Conservation (phyloP, 495 filamentous ascomycete genomes). For the Articulospora tetracladia region DNA sequence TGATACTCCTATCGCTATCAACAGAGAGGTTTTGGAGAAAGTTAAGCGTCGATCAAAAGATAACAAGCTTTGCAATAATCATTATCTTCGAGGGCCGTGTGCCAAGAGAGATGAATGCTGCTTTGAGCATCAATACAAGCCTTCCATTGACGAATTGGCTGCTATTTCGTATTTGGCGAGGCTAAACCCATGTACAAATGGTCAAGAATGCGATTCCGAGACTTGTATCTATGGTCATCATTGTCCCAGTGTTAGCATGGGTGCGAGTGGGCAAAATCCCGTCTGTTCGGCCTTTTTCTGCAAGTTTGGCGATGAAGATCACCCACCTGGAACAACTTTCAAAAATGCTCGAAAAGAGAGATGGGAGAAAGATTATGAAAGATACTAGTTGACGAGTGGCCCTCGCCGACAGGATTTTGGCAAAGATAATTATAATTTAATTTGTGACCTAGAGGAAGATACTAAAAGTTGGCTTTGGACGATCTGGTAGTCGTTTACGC, state of each 20-base stretch:
- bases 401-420: not conserved
- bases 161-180: conserved; percentile 68
- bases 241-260: conserved; percentile 11
- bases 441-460: too few species aligned
- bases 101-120: conserved; percentile 66
- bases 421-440: too few species aligned
- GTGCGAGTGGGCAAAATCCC: conserved; percentile 28
- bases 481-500: too few species aligned
- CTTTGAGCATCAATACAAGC: conserved; percentile 71
- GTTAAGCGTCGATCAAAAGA: conserved; percentile 70
- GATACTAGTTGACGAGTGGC: conserved; percentile 7
- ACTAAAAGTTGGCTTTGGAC: too few species aligned
- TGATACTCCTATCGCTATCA: conserved; percentile 42
- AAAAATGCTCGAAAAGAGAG: conserved; percentile 30
- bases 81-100: conserved; percentile 74
- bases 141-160: conserved; percentile 60
- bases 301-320: conserved; percentile 41
- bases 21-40: conserved; percentile 63
- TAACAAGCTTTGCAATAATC: conserved; percentile 81
- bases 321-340: conserved; percentile 46
- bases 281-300: conserved; percentile 40
- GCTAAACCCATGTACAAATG: conserved; percentile 73
- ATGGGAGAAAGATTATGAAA: conserved; percentile 20
- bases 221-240: conserved; percentile 86
- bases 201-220: conserved; percentile 66